Base-by-base conservation (phyloP, 1,284 basidiomycete genomes). In the Ganoderma sinense region DNA sequence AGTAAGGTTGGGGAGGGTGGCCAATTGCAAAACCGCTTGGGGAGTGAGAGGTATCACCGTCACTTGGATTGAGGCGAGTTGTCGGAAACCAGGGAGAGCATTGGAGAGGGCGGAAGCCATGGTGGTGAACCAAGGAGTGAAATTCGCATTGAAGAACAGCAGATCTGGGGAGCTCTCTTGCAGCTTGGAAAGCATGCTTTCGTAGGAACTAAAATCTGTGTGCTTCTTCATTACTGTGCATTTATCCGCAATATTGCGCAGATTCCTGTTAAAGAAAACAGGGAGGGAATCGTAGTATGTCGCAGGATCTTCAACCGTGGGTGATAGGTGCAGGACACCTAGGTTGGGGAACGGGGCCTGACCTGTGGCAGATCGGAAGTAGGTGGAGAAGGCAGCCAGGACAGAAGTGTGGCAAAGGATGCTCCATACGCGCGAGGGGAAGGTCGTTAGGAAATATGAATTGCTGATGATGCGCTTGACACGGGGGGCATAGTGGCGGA, bases 401-500 rank as follows among this genome's bases (percentile, higher is more conserved):
- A 53, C 23, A 23, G 48, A 53, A 8, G 48, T 23, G 1, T 53
- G 23, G 23, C 48, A 53, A 11, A 53, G 13, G 26, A 26, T 13
- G 5, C 48, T 26, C 48, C 48, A 53, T 26, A 53, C 48, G 23
- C 13, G 48, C 13, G n/a, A 23, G 4, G 48, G 48, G 23, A 53
- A 26, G 6, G 41, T 43, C 4, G 4, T 26, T 53, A 11, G 23
- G 23, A 14, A 23, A 14, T 23, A 26, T 23, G 23, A 13, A 13
- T 53, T 23, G 48, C n/a, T 13, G 48, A 63, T 43, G 29, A 63
- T 63, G 20, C 62, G 41, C 62, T 33, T 63, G 41, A 63, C 26
- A 20, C 62, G 62, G 33, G 26, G 43, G 18, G 62, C 62, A 29
- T 63, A 63, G 43, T 63, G 62, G 20, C 51, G 43, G 62, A 63